Percentiles rank a stretch among this genome's conserved stretches.
Conservation (phyloP, 805 yeast genomes). For the Suhomyces sp. region DNA sequence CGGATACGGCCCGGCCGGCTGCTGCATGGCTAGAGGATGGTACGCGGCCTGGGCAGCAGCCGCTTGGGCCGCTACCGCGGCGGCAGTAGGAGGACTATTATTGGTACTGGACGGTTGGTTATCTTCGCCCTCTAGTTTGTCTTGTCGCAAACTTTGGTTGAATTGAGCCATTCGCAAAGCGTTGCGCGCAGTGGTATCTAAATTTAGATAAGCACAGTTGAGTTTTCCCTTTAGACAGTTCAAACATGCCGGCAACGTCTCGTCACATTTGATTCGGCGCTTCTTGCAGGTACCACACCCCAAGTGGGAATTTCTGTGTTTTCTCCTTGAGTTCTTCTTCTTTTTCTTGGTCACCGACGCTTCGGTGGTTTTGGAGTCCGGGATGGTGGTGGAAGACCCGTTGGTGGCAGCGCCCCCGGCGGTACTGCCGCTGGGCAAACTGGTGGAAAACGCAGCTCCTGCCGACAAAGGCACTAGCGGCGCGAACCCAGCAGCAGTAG, state of each 20-base stretch:
- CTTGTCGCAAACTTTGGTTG: constrained; percentile 33
- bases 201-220: constrained; percentile 46
- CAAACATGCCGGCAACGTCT: constrained; percentile 54
- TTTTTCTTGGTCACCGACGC: constrained; percentile 25
- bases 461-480: constrained; percentile 1
- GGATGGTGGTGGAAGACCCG: constrained; percentile 4
- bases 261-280: constrained; percentile 65
- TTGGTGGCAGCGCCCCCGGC: constrained; percentile 4
- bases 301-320: constrained; percentile 65
- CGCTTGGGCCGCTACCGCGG: constrained; percentile 1
- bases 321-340: constrained; percentile 49
- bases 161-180: constrained; percentile 50
- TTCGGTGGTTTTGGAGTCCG: constrained; percentile 4
- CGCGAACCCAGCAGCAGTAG: not conserved
- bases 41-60: not conserved
- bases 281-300: constrained; percentile 73
- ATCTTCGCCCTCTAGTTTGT: constrained; percentile 11
- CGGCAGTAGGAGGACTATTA: constrained; percentile 1
- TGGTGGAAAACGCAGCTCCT: not conserved
- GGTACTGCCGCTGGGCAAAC: not conserved
- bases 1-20: not conserved
- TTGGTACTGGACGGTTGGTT: not conserved
- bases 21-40: not conserved
- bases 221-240: constrained; percentile 52
- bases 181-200: constrained; percentile 48